These are phyloP conservation scores for Recurvomyces mirabilis DNA, from an alignment of 495 filamentous ascomycete genomes.

Conservation along the genomic window DNA sequence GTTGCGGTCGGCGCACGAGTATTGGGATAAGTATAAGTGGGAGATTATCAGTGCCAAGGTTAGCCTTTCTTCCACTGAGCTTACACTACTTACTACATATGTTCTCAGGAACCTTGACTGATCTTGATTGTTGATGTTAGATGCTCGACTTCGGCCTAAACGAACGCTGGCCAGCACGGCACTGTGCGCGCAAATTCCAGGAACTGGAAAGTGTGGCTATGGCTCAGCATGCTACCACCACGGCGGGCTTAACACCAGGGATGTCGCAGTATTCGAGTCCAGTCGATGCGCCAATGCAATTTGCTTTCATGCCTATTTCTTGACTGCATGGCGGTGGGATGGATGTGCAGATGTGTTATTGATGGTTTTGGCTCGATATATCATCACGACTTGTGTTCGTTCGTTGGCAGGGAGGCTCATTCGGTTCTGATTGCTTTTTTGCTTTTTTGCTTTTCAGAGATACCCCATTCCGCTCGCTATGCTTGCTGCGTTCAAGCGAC, in stretches of 20 bases:
- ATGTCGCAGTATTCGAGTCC: conserved; percentile 15
- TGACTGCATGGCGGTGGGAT: conserved; percentile 15
- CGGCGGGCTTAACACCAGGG: conserved; percentile 5
- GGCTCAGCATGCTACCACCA: conserved; percentile 3
- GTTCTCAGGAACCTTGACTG: no score
- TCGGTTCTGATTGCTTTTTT: neutral
- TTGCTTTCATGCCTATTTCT: conserved; percentile 18
- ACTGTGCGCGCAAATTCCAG: conserved; percentile 34
- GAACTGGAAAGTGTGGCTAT: conserved; percentile 28
- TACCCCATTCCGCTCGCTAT: conserved; percentile 12
- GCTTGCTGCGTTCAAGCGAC: conserved; percentile 3
- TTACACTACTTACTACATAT: no score
- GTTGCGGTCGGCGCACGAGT: conserved; percentile 32
- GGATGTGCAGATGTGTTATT: conserved; percentile 4
- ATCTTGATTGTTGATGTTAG: conserved; percentile 12
- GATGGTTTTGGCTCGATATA: no score
- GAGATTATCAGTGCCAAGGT: conserved; percentile 36
- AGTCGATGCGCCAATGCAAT: conserved; percentile 10
- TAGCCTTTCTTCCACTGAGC: neutral
- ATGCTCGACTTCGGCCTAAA: conserved; percentile 32
- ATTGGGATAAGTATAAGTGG: conserved; percentile 35
- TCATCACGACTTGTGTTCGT: no score
- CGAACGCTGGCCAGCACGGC: conserved; percentile 34
- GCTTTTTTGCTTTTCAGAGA: conserved; percentile 1
- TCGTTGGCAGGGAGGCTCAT: no score